phyloP scores from a whole-genome alignment of 1,139 yeast genomes.

The Starmera stellimalicola region DNA sequence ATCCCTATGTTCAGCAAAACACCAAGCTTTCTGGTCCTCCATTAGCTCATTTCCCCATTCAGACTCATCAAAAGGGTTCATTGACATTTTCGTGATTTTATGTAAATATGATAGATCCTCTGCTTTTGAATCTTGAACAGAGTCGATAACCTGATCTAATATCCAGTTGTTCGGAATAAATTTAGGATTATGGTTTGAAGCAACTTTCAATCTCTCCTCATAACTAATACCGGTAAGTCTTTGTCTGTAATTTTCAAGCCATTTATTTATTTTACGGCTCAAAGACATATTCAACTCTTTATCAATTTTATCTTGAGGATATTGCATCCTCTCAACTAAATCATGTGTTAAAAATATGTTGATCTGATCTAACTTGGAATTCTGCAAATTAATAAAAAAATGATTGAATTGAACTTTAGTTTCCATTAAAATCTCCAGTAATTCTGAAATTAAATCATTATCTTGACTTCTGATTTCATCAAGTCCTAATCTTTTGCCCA shows the following conservation, averaged over 20 bases:
- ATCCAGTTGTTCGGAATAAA: constrained; percentile 86
- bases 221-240: constrained; percentile 25
- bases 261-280: constrained; percentile 20
- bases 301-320: constrained; percentile 21
- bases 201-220: constrained; percentile 29
- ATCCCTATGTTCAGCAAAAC: constrained; percentile 33
- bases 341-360: no score
- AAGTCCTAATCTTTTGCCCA: constrained; percentile 66
- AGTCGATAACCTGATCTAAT: constrained; percentile 67
- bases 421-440: constrained; percentile 52
- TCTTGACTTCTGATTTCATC: constrained; percentile 29
- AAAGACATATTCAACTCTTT: constrained; percentile 23
- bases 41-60: constrained; percentile 59
- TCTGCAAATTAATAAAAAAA: constrained; percentile 61
- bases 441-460: constrained; percentile 26
- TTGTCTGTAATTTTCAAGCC: constrained; percentile 30
- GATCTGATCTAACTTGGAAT: constrained; percentile 21
- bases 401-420: constrained; percentile 71
- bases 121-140: constrained; percentile 21
- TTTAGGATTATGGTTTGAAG: constrained; percentile 54
- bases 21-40: constrained; percentile 51
- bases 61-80: constrained; percentile 47
- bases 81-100: constrained; percentile 52
- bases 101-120: constrained; percentile 31
- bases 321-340: constrained; percentile 15